Percentiles rank a stretch among this genome's conserved stretches.
These are phyloP conservation scores for Cyanodermella asteris DNA, from an alignment of 2,329 filamentous ascomycete genomes.

Conservation along the genomic window DNA sequence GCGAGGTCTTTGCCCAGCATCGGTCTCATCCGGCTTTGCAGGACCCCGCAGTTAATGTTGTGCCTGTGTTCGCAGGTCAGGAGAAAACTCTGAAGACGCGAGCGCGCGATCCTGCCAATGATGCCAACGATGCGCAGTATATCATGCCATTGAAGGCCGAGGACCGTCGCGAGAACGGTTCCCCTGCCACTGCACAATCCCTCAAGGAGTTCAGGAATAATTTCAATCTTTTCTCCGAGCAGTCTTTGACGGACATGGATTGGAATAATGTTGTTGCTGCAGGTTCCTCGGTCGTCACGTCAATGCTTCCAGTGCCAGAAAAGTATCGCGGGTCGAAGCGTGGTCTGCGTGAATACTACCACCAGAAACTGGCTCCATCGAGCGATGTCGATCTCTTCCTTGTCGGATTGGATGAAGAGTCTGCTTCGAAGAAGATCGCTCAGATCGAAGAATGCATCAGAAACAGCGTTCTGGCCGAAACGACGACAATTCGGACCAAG, in stretches of 20 bases:
- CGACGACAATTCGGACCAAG: conserved; percentile 66
- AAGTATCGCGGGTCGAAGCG: conserved; percentile 41
- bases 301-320: conserved; percentile 47
- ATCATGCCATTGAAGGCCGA: conserved; percentile 44
- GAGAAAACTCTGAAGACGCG: conserved; percentile 11
- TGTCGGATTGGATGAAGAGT: conserved; percentile 54
- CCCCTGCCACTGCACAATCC: conserved; percentile 44
- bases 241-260: conserved; percentile 49
- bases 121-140: conserved; percentile 22
- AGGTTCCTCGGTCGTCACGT: conserved; percentile 62
- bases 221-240: conserved; percentile 65
- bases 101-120: conserved; percentile 14
- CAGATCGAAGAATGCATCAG: conserved; percentile 55
- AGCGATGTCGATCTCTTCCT: conserved; percentile 77
- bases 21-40: conserved; percentile 12
- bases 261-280: conserved; percentile 69
- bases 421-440: conserved; percentile 66
- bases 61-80: conserved; percentile 15
- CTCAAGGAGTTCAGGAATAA: conserved; percentile 55
- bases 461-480: conserved; percentile 61
- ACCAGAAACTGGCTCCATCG: conserved; percentile 58
- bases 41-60: conserved; percentile 14
- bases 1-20: conserved; percentile 19
- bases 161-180: conserved; percentile 38
- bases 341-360: conserved; percentile 46